phyloP scores from a whole-genome alignment of 768 basidiomycete species.

The Brasilioporus rufonigricans region DNA sequence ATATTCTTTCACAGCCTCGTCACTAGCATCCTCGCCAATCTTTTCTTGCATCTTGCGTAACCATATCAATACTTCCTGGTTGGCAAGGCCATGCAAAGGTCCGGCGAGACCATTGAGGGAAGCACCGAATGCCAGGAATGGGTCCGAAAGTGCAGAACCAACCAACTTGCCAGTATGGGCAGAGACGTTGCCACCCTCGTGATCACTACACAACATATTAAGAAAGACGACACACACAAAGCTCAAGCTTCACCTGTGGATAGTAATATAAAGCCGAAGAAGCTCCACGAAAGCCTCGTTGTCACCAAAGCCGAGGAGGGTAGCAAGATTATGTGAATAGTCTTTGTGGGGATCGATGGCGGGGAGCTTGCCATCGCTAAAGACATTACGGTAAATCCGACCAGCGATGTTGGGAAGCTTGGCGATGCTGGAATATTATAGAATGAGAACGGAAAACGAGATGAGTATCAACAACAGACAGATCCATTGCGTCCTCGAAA shows the following conservation, averaged over 20 bases:
- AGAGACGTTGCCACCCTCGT: slow-evolving; percentile 98
- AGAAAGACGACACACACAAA: background rate
- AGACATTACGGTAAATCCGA: slow-evolving; percentile 86
- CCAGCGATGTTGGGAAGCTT: slow-evolving; percentile 97
- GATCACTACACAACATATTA: slow-evolving; percentile 54
- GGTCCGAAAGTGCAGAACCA: slow-evolving; percentile 94
- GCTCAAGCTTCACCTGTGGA: slow-evolving; percentile 64
- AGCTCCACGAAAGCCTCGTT: slow-evolving; percentile 89
- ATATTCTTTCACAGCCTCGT: slow-evolving; percentile 89
- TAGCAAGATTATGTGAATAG: slow-evolving; percentile 86
- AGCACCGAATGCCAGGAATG: slow-evolving; percentile 92
- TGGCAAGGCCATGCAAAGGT: slow-evolving; percentile 93
- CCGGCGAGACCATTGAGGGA: slow-evolving; percentile 96
- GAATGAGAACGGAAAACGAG: slow-evolving; percentile 1
- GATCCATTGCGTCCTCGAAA: slow-evolving; percentile 87
- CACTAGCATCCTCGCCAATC: slow-evolving; percentile 81
- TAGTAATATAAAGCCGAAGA: slow-evolving; percentile 93
- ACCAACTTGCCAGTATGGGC: slow-evolving; percentile 93
- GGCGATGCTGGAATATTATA: slow-evolving; percentile 63
- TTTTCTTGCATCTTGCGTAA: slow-evolving; percentile 88
- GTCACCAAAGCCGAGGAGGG: slow-evolving; percentile 88
- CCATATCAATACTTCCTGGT: slow-evolving; percentile 97
- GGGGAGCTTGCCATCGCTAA: slow-evolving; percentile 83
- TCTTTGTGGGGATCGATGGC: slow-evolving; percentile 83
- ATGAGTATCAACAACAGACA: slow-evolving; percentile 43